These are phyloP conservation scores for Neoconidiobolus thromboides DNA, from an alignment of 371 early-diverging fungal genomes.

Conservation along the genomic window DNA sequence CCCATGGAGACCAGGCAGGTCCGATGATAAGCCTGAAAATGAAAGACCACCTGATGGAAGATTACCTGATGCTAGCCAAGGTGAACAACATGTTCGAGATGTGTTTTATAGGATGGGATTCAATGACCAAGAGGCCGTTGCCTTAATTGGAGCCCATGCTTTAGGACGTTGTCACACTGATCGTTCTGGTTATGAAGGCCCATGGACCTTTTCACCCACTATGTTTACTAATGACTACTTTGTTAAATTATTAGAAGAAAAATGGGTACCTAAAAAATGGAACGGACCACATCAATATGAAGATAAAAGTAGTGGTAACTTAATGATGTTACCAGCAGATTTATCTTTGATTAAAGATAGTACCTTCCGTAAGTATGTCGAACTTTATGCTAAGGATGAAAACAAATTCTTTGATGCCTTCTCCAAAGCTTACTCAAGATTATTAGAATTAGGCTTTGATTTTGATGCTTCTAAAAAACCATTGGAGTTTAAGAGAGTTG, in stretches of 20 bases:
- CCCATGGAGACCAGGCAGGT: constrained; percentile 77
- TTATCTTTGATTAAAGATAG: constrained; percentile 42
- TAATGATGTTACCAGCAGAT: constrained; percentile 76
- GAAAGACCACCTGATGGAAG: constrained; percentile 73
- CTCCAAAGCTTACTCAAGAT: constrained; percentile 56
- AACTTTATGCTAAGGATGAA: constrained; percentile 65
- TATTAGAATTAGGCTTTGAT: constrained; percentile 70
- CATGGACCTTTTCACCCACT: constrained; percentile 76
- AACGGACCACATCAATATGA: constrained; percentile 70
- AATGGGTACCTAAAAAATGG: constrained; percentile 68
- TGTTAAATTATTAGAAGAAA: constrained; percentile 49
- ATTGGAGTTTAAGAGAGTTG: constrained; percentile 21
- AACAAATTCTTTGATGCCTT: constrained; percentile 71
- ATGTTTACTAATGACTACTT: constrained; percentile 78
- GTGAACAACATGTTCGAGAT: constrained; percentile 49
- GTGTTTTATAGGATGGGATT: constrained; percentile 91
- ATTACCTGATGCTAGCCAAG: constrained; percentile 73
- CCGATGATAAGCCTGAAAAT: constrained; percentile 24
- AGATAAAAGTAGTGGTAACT: constrained; percentile 37
- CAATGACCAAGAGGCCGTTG: constrained; percentile 88
- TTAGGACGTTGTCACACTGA: constrained; percentile 86
- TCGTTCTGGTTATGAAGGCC: constrained; percentile 77
- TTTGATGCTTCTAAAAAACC: constrained; percentile 37
- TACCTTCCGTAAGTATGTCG: constrained; percentile 54
- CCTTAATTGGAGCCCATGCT: constrained; percentile 83